These are phyloP conservation scores for Sporobolus alterniflorus DNA, from an alignment of 202 grass and related monocot species.

Conservation along the genomic window DNA sequence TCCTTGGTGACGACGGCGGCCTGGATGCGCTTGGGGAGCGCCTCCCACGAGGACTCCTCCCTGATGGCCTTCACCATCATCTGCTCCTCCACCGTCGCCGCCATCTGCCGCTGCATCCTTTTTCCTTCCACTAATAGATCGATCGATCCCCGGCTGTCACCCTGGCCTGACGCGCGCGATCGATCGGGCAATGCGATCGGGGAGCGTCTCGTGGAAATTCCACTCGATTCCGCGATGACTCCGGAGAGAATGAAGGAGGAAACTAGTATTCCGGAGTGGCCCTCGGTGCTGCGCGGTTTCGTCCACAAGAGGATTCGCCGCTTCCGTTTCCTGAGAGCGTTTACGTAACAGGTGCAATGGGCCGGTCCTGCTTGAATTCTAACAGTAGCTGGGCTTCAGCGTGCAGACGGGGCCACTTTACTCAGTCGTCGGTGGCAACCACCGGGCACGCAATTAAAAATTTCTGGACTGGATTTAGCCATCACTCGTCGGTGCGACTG, in stretches of 20 bases:
- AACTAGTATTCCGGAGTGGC: too few species aligned
- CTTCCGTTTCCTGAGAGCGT: background rate
- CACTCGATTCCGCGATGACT: background rate
- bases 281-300: too few species aligned
- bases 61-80: conserved; percentile 88
- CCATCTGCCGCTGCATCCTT: conserved; percentile 68
- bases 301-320: too few species aligned
- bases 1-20: conserved; percentile 63
- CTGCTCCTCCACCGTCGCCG: conserved; percentile 82
- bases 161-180: background rate
- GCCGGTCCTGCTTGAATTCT: too few species aligned
- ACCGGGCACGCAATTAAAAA: too few species aligned
- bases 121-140: background rate
- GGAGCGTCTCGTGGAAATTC: background rate
- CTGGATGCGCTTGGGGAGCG: conserved; percentile 80
- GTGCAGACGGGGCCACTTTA: too few species aligned
- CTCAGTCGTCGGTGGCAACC: too few species aligned
- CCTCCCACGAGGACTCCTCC: conserved; percentile 86
- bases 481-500: too few species aligned
- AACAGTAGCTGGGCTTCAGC: too few species aligned
- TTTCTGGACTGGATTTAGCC: too few species aligned
- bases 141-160: background rate
- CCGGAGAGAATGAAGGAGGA: background rate
- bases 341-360: too few species aligned
- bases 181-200: conserved; percentile 24